Evolutionary conservation across 208 protist genomes (phyloP).

Genomic region (Crithidia acanthocephali): DNA sequence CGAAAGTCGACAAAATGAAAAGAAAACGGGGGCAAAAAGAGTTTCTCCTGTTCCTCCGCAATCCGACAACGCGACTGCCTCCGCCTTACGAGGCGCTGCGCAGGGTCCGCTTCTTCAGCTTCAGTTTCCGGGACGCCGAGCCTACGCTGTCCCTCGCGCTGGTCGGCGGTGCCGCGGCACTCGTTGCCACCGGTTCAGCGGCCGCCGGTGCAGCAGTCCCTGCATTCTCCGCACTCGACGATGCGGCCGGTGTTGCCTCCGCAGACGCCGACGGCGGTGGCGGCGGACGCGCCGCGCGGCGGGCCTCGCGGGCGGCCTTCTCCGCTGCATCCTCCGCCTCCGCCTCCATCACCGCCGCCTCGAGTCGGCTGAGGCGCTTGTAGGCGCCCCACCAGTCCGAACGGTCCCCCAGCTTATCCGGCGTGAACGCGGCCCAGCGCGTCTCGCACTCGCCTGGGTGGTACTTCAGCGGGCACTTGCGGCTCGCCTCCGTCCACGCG

Average conservation of each 20-base stretch:
- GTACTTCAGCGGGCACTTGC: conserved; percentile 75
- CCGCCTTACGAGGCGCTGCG: conserved; percentile 1
- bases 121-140: conserved; percentile 27
- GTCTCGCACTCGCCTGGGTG: conserved; percentile 68
- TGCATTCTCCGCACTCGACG: background rate
- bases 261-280: too few species aligned
- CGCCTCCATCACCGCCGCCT: conserved; percentile 38
- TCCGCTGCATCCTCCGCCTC: conserved; percentile 9
- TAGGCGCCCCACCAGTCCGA: conserved; percentile 78
- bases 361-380: conserved; percentile 63
- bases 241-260: background rate
- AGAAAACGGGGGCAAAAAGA: background rate
- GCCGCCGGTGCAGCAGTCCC: background rate
- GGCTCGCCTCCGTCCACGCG: conserved; percentile 82
- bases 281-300: background rate
- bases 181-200: background rate
- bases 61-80: background rate
- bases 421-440: conserved; percentile 72
- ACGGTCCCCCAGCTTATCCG: conserved; percentile 37
- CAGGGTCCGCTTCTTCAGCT: conserved; percentile 25
- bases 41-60: too few species aligned
- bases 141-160: background rate
- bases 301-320: background rate
- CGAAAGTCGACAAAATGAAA: background rate
- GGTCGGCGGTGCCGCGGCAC: background rate